Evolutionary conservation across 108 stramenopile species (phyloP).

Genomic region (Cyclotella sp.): DNA sequence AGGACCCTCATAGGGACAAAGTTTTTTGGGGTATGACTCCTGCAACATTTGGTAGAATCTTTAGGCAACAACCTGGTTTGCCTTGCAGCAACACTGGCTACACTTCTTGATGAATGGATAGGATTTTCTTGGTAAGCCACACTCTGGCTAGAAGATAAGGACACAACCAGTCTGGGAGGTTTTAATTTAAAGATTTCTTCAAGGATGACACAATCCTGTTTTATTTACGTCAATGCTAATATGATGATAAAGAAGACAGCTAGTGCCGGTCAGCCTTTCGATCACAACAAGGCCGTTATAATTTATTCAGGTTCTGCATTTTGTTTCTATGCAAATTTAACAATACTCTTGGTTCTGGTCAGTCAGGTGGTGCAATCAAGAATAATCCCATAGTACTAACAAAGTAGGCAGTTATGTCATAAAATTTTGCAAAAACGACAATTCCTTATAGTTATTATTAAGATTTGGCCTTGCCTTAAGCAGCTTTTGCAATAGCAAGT

Average conservation of each 20-base stretch:
- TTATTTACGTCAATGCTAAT: neutral
- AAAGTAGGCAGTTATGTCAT: too few relatives aligned
- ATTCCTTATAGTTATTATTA: neutral
- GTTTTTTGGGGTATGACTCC: too few relatives aligned
- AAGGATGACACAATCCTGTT: neutral
- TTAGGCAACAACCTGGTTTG: too few relatives aligned
- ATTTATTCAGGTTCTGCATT: neutral
- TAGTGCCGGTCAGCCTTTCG: neutral
- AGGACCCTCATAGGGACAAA: too few relatives aligned
- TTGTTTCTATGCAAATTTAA: neutral
- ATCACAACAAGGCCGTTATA: neutral
- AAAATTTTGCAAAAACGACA: too few relatives aligned
- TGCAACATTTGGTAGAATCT: too few relatives aligned
- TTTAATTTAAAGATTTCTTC: neutral
- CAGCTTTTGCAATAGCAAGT: slow-evolving; percentile 70
- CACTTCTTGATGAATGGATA: too few relatives aligned
- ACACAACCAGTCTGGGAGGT: neutral
- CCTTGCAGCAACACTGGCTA: too few relatives aligned
- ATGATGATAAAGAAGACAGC: neutral
- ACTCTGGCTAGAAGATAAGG: neutral
- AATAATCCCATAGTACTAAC: neutral
- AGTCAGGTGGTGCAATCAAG: neutral
- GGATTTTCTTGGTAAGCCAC: neutral
- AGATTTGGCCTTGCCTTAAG: slow-evolving; percentile 56
- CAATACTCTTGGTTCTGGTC: neutral